A percentile compares a stretch with the other conserved stretches of the same genome.
Evolutionary conservation across 768 basidiomycete species (phyloP).

Genomic region (Lactarius hengduanensis): DNA sequence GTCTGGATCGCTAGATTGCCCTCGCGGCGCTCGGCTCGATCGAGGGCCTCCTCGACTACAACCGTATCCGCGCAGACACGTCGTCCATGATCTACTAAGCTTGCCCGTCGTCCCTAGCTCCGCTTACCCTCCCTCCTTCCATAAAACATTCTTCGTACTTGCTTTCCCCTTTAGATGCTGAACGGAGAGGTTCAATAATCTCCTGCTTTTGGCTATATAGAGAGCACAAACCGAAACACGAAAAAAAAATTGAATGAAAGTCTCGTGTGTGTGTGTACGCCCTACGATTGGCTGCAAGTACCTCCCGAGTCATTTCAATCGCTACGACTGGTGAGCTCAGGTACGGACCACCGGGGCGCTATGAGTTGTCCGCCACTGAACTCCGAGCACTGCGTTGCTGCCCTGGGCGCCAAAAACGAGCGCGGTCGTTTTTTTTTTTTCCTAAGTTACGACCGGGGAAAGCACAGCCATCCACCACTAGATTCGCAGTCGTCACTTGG

Average conservation of each 20-base stretch:
- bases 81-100: constrained; percentile 72
- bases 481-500: no score
- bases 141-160: background rate
- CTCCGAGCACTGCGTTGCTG: no score
- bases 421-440: no score
- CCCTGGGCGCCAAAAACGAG: no score
- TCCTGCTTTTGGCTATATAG: constrained; percentile 11
- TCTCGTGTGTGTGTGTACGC: background rate
- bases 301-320: no score
- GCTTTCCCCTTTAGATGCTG: constrained; percentile 10
- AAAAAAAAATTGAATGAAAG: background rate
- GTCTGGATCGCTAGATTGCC: constrained; percentile 52
- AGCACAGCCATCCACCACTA: no score
- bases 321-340: no score
- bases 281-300: no score
- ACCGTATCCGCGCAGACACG: constrained; percentile 81
- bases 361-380: no score
- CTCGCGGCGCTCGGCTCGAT: constrained; percentile 86
- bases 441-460: no score
- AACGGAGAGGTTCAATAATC: background rate
- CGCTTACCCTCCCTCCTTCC: background rate
- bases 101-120: background rate
- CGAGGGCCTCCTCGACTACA: constrained; percentile 94
- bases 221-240: constrained; percentile 1
- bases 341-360: no score